phyloP scores from a whole-genome alignment of 2,329 filamentous ascomycete species.

The Drechslerella coelobrocha region DNA sequence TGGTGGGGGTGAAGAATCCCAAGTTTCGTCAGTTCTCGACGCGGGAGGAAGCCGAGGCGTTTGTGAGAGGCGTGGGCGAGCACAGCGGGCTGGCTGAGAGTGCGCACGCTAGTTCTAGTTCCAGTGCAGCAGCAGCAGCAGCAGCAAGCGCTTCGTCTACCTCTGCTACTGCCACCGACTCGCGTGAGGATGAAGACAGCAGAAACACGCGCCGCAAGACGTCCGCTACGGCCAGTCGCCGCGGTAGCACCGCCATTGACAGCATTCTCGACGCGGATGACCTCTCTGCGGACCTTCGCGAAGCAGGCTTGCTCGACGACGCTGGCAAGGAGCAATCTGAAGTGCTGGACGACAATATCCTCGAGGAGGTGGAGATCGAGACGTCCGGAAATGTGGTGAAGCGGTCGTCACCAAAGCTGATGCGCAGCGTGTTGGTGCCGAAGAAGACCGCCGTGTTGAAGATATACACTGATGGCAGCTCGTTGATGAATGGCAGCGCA shows the following conservation, averaged over 20 bases:
- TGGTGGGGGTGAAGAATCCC: constrained; percentile 69
- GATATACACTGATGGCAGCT: constrained; percentile 71
- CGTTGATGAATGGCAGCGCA: constrained; percentile 65
- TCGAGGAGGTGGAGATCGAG: constrained; percentile 44
- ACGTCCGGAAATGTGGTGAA: constrained; percentile 49
- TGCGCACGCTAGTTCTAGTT: constrained; percentile 27
- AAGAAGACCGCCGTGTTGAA: constrained; percentile 57
- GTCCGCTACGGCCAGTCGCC: constrained; percentile 35
- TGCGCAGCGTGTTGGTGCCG: constrained; percentile 50
- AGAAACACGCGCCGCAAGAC: constrained; percentile 65
- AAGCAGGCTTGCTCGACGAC: constrained; percentile 42
- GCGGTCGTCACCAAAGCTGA: constrained; percentile 50
- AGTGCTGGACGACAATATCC: constrained; percentile 46
- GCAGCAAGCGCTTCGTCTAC: constrained; percentile 54
- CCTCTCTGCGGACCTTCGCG: constrained; percentile 36
- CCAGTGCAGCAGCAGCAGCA: constrained; percentile 44
- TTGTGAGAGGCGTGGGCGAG: constrained; percentile 65
- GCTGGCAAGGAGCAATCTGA: constrained; percentile 48
- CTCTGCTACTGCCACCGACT: constrained; percentile 55
- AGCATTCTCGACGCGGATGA: constrained; percentile 43
- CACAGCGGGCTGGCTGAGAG: constrained; percentile 57
- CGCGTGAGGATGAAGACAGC: constrained; percentile 60
- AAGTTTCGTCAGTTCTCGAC: constrained; percentile 64
- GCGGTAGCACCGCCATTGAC: constrained; percentile 48
- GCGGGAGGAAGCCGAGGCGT: constrained; percentile 70